Evolutionary conservation across 208 protist species (phyloP), one percentile per base, ranked within the genome.

Genomic region (Acanthamoeba sp.): DNA sequence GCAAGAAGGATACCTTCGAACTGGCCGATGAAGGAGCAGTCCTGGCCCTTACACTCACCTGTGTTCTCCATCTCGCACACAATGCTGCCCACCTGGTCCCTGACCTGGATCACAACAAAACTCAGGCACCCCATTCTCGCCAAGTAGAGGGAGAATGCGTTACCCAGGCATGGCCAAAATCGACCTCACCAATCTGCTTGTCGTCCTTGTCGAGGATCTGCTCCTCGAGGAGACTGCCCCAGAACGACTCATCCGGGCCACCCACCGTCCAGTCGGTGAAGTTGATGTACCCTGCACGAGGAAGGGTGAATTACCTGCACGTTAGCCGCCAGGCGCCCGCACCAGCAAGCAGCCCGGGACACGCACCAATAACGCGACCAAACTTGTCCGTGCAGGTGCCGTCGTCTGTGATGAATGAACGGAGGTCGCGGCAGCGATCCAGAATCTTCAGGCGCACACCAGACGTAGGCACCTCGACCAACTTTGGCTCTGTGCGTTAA

Each of bases 121-220:
- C 55, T 2, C n/a, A n/a, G n/a, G n/a, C n/a, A 78, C 22, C 16
- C 12, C 69, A 34, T 40, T 78, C 10, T 20, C 29, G 27, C 24
- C 29, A 78, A 78, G 29, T 40, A 73, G 29, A 73, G 24, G 20
- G 32, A 73, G 64, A 73, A n/a, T n/a, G 64, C 7, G 64, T 36
- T 78, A 93, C 88, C 38, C 27, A 78, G 27, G 88, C 88, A 42
- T 59, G 36, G 38, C 88, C 88, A 18, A 78, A 59, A 59, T 93
- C 88, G 14, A 93, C 29, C 62, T 93, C 57, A 40, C 88, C 88
- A 22, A 93, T 93, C 38, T 93, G 88, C 88, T 80, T 80, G 48
- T 93, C 88, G 48, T 93, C 88, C 48, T 93, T 93, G 45, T 93
- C 88, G 66, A 80, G 64, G 88, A 93, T 78, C 40, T 93, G 64